Evolutionary conservation across 257 asterid species (phyloP).

Genomic region (Solanum sitiens): DNA sequence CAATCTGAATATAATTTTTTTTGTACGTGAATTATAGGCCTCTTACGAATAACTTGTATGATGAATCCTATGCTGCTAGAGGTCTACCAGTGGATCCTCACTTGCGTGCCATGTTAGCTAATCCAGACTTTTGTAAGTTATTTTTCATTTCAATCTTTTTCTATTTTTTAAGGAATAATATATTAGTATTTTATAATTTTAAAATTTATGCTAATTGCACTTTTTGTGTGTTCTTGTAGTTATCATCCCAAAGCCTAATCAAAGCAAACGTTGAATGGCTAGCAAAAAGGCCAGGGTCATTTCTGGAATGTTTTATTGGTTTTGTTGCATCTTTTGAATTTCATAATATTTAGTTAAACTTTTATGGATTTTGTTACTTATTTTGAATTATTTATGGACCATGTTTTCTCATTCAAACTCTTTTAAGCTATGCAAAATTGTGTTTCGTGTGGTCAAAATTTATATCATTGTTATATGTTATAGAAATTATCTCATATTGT

Average conservation of each 20-base stretch:
- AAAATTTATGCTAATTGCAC: background rate
- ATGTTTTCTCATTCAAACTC: background rate
- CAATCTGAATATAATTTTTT: background rate
- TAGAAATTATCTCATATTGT: background rate
- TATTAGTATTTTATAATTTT: background rate
- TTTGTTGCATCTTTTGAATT: too few relatives aligned
- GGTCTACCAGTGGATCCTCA: background rate
- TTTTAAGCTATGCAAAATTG: background rate
- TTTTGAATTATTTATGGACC: background rate
- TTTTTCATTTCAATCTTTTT: background rate
- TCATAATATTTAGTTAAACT: too few relatives aligned
- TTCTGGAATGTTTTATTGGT: background rate
- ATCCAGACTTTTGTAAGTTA: background rate
- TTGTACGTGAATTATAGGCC: background rate
- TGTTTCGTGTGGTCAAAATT: background rate
- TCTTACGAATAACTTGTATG: background rate
- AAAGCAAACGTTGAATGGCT: too few relatives aligned
- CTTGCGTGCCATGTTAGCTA: background rate
- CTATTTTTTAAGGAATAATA: background rate
- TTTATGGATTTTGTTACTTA: background rate
- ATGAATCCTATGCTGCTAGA: background rate
- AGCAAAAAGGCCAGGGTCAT: background rate
- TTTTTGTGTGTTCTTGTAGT: background rate
- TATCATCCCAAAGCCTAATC: background rate
- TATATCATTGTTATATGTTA: background rate